Base-by-base conservation (phyloP, 768 basidiomycete species). In the Strobilomyces echinocephalus region DNA sequence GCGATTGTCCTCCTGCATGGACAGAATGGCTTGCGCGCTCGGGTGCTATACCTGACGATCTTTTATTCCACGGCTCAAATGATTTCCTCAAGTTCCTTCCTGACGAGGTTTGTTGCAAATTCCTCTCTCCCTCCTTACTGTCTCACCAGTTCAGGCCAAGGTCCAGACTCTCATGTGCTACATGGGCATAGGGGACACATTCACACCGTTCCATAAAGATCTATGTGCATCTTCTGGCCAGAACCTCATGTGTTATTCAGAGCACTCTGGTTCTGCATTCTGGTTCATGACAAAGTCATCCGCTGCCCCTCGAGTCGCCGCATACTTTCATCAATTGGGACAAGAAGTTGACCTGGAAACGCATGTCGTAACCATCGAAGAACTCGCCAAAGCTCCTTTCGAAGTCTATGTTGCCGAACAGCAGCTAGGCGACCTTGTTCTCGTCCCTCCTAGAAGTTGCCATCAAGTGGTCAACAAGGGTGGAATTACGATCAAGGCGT, bases 91-190 rank as follows among this genome's bases (percentile, higher is more conserved):
- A 75, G 18, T 75, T 78, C 59, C 75, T 86, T 18, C 79, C 83
- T 1, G 61, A 75, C 42, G 57, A 73, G 58, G 87, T 87, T 59
- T 34, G 80, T 68, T 24, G 16, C 36, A 33, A 2, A 14, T 15
- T 8, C 0, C 8, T 46, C 41, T 21, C 48, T 47, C 11, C 21
- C 49, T 24, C 28, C 31, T 46, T 43, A 38, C 42, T 46, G 24
- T 42, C 47, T 58, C 33, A 58, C 44, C n/a, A 10, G 24, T 55
- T 53, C 33, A 88, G 87, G 73, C 74, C 41, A 72, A 72, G 26
- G 81, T 89, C 3, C 85, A 91, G 61, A 91, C 88, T 0, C 71
- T 93, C 5, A 91, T 93, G 88, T 90, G 87, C 62, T 93, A 93
- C 61, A 69, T 91, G 7, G 91, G 91, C 8, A 74, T 86, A 51